A percentile compares a stretch with the other conserved stretches of the same genome.
These are phyloP conservation scores for Fusarium armeniacum DNA, from an alignment of 2,329 filamentous ascomycete genomes.

Conservation along the genomic window DNA sequence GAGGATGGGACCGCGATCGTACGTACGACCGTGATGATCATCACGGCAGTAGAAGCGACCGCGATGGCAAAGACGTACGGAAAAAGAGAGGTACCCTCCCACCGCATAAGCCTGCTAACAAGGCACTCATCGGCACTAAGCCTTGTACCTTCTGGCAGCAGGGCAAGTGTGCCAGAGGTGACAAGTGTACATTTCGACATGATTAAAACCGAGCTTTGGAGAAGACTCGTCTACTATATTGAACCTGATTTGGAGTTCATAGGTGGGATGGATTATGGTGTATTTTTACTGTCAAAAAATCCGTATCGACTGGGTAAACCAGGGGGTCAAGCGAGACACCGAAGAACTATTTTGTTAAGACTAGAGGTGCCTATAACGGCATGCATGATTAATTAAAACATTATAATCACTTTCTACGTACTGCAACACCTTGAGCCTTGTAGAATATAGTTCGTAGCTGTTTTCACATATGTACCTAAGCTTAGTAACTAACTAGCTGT, in stretches of 20 bases:
- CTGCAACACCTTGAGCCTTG: background rate
- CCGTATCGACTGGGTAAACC: slow-evolving; percentile 18
- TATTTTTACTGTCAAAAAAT: slow-evolving; percentile 48
- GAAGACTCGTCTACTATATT: slow-evolving; percentile 22
- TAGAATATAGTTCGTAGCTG: background rate
- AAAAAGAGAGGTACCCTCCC: slow-evolving; percentile 60
- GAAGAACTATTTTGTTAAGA: slow-evolving; percentile 19
- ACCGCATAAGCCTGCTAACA: slow-evolving; percentile 64
- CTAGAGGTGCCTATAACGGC: slow-evolving; percentile 10
- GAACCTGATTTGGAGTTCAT: slow-evolving; percentile 28
- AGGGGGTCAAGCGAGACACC: slow-evolving; percentile 2
- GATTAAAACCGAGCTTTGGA: slow-evolving; percentile 56
- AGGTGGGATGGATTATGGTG: slow-evolving; percentile 30
- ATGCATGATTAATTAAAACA: slow-evolving; percentile 24
- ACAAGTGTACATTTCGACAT: slow-evolving; percentile 81
- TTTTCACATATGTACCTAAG: background rate
- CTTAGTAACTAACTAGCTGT: background rate
- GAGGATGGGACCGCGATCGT: slow-evolving; percentile 49
- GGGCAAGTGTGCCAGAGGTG: slow-evolving; percentile 79
- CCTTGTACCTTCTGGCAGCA: slow-evolving; percentile 78
- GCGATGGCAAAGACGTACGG: slow-evolving; percentile 56
- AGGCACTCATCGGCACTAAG: slow-evolving; percentile 73
- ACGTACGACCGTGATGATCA: slow-evolving; percentile 53
- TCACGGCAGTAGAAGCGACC: slow-evolving; percentile 51
- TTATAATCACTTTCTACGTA: slow-evolving; percentile 11